Percentiles rank a stretch among this genome's conserved stretches.
Evolutionary conservation across 441 rosid genomes (phyloP).

Genomic region (Sinapis alba): DNA sequence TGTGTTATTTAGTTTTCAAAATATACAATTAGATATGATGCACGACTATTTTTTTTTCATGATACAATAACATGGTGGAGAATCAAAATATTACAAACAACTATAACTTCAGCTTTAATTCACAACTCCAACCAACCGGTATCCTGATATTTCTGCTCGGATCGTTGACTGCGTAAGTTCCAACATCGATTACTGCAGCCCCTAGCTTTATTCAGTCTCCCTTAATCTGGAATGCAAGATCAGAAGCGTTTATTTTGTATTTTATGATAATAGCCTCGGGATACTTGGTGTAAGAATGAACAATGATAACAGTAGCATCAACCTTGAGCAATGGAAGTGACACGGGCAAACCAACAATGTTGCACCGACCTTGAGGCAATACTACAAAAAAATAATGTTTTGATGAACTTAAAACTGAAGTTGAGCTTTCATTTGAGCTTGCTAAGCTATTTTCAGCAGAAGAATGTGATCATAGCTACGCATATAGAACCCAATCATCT

Average conservation of each 20-base stretch:
- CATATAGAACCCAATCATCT: neutral
- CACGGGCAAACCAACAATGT: constrained; percentile 90
- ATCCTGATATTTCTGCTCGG: neutral
- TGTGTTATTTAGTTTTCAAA: no score
- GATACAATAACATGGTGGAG: no score
- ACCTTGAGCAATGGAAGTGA: constrained; percentile 85
- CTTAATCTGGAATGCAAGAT: constrained; percentile 55
- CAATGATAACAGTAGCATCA: constrained; percentile 85
- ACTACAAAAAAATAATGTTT: no score
- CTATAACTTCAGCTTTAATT: no score
- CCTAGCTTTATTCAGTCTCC: constrained; percentile 34
- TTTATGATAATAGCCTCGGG: constrained; percentile 57
- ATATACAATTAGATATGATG: no score
- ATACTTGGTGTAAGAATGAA: constrained; percentile 57
- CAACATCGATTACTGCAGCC: neutral
- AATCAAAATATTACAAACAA: no score
- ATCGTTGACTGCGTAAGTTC: neutral
- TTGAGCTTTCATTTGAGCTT: neutral
- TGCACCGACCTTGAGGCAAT: no score
- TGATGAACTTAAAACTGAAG: no score
- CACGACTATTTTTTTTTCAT: no score
- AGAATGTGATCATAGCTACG: constrained; percentile 6
- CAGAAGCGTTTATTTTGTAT: no score
- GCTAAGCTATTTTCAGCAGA: no score
- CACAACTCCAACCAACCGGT: neutral